Evolutionary conservation across 495 filamentous ascomycete genomes (phyloP), one percentile per base, ranked within the genome.

Genomic region (Aspergillus bridgeri): DNA sequence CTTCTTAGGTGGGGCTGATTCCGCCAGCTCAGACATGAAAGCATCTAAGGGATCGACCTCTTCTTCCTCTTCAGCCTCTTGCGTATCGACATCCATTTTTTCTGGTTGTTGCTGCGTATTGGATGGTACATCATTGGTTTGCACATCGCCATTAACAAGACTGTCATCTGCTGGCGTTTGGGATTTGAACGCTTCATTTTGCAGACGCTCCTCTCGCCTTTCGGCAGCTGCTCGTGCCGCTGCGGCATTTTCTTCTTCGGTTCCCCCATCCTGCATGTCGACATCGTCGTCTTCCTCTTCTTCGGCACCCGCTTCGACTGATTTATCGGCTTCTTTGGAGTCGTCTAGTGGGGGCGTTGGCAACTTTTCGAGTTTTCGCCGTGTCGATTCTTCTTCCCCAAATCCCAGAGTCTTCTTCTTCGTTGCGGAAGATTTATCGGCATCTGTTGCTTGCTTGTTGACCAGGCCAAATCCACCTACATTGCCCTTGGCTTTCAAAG

Each of bases 1-100:
- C 57, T 74, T 75, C 55, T 73, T 75, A 5, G 69, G 66, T 6
- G 73, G 78, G 48, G 72, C 74, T 11, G 79, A 75, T 51, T 83
- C 80, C n/a, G 74, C 83, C 23, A 98, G 82, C 47, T 81, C 86
- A 48, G 86, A 87, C 94, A 99, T 98, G 74, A 92, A 99, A 9
- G 92, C 93, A 75, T 99, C 94, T 29, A 99, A 79, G 22, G 94
- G 92, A 71, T 99, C 94, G 53, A 90, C 71, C 20, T 96, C 92
- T 25, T 93, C 91, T 42, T 86, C 86, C 47, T 83, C 92, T 43
- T 86, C 86, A 46, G 83, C 75, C 9, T 83, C 72, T 13, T 69
- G 48, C 9, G 44, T 60, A 46, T 77, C 77, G 6, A 74, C 60
- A n/a, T 70, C 73, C 69, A 73, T 75, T 21, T 65, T 59, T 56